A percentile compares a stretch with the other conserved stretches of the same genome.
Conservation (phyloP, 768 basidiomycete species). For the Tricholoma terreum region DNA sequence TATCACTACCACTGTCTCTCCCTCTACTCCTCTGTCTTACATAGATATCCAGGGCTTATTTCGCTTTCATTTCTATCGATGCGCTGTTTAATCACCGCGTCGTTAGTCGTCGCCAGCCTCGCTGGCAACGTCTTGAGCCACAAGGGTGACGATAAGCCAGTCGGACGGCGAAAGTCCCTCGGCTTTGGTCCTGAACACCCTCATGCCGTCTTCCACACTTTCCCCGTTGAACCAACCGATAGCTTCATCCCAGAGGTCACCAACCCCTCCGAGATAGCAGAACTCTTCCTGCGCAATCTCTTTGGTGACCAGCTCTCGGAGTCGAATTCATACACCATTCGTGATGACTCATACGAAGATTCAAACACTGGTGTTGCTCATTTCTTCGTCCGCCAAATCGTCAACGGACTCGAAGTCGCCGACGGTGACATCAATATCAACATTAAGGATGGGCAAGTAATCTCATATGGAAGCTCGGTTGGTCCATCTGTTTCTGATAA, state of each 20-base stretch:
- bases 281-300: slow-evolving; percentile 54
- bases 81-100: slow-evolving; percentile 66
- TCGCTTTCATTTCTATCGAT: slow-evolving; percentile 30
- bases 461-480: slow-evolving; percentile 89
- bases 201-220: slow-evolving; percentile 64
- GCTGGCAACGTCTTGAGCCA: slow-evolving; percentile 55
- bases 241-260: slow-evolving; percentile 37
- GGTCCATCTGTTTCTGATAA: slow-evolving; percentile 18
- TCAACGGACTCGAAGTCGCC: slow-evolving; percentile 83
- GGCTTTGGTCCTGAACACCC: slow-evolving; percentile 82
- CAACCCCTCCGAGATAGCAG: slow-evolving; percentile 62
- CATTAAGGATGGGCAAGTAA: slow-evolving; percentile 74
- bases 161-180: slow-evolving; percentile 73
- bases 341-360: slow-evolving; percentile 87
- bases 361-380: slow-evolving; percentile 82
- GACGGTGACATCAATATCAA: slow-evolving; percentile 95
- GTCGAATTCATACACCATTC: slow-evolving; percentile 52
- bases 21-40: neutral
- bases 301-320: slow-evolving; percentile 37
- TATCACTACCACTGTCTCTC: slow-evolving; percentile 3
- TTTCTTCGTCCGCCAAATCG: slow-evolving; percentile 80
- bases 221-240: slow-evolving; percentile 45
- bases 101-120: slow-evolving; percentile 56
- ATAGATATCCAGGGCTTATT: neutral
- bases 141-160: slow-evolving; percentile 22